phyloP scores from a whole-genome alignment of 371 early-diverging fungal species.

The Apophysomyces sp. region DNA sequence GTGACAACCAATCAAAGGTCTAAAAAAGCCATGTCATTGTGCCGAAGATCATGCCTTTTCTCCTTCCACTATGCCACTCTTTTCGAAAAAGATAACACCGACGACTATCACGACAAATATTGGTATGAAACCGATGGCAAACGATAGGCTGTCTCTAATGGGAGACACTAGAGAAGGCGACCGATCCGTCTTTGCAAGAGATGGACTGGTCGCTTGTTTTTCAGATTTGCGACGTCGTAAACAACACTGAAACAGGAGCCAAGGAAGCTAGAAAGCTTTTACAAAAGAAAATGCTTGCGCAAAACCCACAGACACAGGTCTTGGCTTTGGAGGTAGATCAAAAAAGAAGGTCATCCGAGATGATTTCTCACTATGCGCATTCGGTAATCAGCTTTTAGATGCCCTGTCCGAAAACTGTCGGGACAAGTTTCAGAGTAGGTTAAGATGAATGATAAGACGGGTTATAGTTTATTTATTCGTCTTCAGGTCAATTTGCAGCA shows the following conservation, averaged over 20 bases:
- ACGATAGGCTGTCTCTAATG: neutral
- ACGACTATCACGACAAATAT: constrained; percentile 43
- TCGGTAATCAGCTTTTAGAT: constrained; percentile 31
- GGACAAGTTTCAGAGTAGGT: constrained; percentile 23
- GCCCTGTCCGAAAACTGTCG: constrained; percentile 45
- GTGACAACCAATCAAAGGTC: neutral
- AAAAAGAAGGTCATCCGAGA: neutral
- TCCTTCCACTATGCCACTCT: constrained; percentile 26
- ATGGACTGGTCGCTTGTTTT: constrained; percentile 47
- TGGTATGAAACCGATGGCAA: constrained; percentile 12
- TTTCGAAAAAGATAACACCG: constrained; percentile 43
- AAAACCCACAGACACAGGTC: constrained; percentile 31
- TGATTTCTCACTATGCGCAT: neutral
- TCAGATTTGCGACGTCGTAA: constrained; percentile 41
- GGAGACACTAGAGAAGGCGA: constrained; percentile 27
- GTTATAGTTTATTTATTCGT: neutral
- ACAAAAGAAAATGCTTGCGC: constrained; percentile 46
- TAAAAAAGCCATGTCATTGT: neutral
- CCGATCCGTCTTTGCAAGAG: constrained; percentile 23
- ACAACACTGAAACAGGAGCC: constrained; percentile 38
- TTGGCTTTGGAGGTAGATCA: constrained; percentile 35
- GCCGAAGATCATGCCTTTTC: neutral
- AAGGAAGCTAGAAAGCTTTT: constrained; percentile 51
- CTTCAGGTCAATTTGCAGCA: constrained; percentile 30
- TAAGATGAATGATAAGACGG: neutral